Base-by-base conservation (phyloP, 306 rosid species). In the Purshia tridentata region DNA sequence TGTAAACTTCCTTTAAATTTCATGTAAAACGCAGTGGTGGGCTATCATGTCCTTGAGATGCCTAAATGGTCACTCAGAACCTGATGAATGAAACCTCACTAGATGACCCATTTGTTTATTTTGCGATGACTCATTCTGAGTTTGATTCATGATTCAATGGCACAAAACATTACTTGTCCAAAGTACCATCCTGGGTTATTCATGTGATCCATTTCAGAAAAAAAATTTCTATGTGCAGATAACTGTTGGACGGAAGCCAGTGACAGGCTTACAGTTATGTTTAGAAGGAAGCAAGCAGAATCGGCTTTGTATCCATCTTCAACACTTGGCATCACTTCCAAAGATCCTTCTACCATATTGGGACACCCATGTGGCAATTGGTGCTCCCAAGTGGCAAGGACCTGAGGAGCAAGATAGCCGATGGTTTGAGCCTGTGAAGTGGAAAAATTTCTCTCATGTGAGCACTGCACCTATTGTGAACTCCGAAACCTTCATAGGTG, bases 331-430 rank as follows among this genome's bases (percentile, higher is more conserved):
- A 50, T 84, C 91, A 19, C 92, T 92, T 69, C 98, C 98, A 22
- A 92, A 90, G 86, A 86, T 90, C 69, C 91, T 89, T 69, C 81
- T 67, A 60, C 91, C 88, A 8, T 81, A 85, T 76, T 91, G 97
- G 97, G 97, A 87, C 61, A 71, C 84, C 59, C 89, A 91, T 46
- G 77, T 91, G 54, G 85, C 92, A 72, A 91, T 91, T 9, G 97
- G 97, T 59, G 92, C 97, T 73, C 95, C 97, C 61, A 91, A 87
- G 84, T 91, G 96, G 97, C 89, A 77, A 62, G 92, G 95, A 60
- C 95, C 97, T 0, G 95, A 91, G 77, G 95, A 91, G 76, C 97
- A 91, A 83, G 97, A 91, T 69, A 91, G 97, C 83, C 82, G 95
- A 53, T 91, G 97, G 97, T 91, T 91, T 9, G 92, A 91, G 74